Percentiles rank a stretch among this genome's conserved stretches.
These are phyloP conservation scores for Straminergon stramineum DNA, from an alignment of 225 moss, liverwort and hornwort species.

Conservation along the genomic window DNA sequence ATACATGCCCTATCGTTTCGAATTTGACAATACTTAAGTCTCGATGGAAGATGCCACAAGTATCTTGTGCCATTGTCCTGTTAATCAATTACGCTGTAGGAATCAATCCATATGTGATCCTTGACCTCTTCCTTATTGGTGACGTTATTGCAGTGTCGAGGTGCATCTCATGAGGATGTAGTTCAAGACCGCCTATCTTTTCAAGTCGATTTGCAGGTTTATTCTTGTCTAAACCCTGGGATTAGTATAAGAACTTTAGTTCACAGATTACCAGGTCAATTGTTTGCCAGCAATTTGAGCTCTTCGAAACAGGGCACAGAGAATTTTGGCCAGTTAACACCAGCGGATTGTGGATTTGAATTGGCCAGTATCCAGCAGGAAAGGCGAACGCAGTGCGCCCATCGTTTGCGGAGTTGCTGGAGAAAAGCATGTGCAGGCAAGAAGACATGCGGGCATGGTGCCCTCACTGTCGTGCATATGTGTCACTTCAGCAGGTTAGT, in stretches of 20 bases:
- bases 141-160: conserved; percentile 44
- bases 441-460: conserved; percentile 68
- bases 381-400: conserved; percentile 37
- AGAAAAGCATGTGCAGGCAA: conserved; percentile 55
- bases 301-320: neutral
- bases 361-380: conserved; percentile 50
- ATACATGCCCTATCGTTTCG: neutral
- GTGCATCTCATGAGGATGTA: conserved; percentile 53
- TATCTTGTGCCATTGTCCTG: neutral
- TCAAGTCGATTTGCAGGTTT: conserved; percentile 65
- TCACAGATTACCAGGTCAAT: neutral
- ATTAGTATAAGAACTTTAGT: neutral
- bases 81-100: neutral
- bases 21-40: neutral
- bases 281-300: neutral
- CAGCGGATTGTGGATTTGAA: neutral
- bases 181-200: conserved; percentile 50
- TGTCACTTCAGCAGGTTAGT: conserved; percentile 51
- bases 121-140: conserved; percentile 4
- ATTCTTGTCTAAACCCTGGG: neutral
- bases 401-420: conserved; percentile 48
- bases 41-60: neutral
- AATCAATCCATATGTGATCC: neutral
- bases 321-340: neutral
- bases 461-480: conserved; percentile 52